Evolutionary conservation across 2,329 filamentous ascomycete genomes (phyloP).

Genomic region (Parastagonospora avenae): DNA sequence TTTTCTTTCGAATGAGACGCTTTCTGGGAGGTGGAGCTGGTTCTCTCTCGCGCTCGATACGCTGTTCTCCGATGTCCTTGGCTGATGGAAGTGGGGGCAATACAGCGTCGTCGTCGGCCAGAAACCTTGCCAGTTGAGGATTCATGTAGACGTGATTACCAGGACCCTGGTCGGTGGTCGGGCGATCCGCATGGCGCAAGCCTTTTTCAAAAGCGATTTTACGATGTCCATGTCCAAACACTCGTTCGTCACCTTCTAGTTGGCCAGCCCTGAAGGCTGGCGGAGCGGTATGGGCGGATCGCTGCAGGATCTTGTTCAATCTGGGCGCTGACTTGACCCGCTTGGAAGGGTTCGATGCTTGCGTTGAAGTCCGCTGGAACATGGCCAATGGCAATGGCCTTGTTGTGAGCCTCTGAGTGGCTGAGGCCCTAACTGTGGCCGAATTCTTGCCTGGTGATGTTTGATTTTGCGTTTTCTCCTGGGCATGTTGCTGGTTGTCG

Average conservation of each 20-base stretch:
- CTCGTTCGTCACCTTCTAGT: slow-evolving; percentile 50
- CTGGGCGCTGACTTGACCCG: neutral
- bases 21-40: slow-evolving; percentile 17
- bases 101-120: slow-evolving; percentile 36
- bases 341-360: neutral
- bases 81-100: slow-evolving; percentile 25
- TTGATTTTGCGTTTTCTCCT: neutral
- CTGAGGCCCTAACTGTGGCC: slow-evolving; percentile 1
- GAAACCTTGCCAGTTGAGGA: slow-evolving; percentile 38
- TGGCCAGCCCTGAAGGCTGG: slow-evolving; percentile 44
- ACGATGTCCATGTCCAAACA: slow-evolving; percentile 42
- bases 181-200: slow-evolving; percentile 36
- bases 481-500: slow-evolving; percentile 24
- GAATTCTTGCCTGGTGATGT: neutral
- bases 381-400: slow-evolving; percentile 8
- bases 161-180: neutral
- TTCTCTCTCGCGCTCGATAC: neutral
- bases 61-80: slow-evolving; percentile 19
- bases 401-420: neutral
- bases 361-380: slow-evolving; percentile 11
- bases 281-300: slow-evolving; percentile 2
- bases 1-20: slow-evolving; percentile 48
- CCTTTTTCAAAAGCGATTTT: slow-evolving; percentile 46
- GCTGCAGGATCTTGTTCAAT: neutral
- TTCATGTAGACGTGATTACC: slow-evolving; percentile 23